Base-by-base conservation (phyloP, 176 grass and related monocot genomes). In the Oryza nivara region DNA sequence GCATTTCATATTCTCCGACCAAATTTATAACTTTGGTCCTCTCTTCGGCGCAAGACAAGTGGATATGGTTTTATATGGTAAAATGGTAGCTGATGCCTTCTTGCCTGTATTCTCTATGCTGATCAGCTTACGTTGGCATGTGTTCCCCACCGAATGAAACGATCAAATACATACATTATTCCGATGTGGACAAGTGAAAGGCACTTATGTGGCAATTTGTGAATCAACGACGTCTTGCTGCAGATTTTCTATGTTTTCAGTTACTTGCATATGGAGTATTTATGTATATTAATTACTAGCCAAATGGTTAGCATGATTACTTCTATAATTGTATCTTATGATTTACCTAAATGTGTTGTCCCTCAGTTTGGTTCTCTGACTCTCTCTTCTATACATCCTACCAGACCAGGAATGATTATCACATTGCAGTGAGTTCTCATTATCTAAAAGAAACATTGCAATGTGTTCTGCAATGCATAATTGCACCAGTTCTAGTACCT, bases 1-100 rank as follows among this genome's bases (percentile, higher is more conserved):
- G n/a, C 3, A 47, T 85, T 81, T 80, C 65, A 51, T 80, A 65
- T 19, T 41, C 49, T 16, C 44, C 7, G 23, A 16, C 26, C 58
- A 54, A 73, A 66, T 67, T 82, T 38, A 19, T 63, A 82, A 34
- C 14, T 1, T 7, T 4, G 82, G 74, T 11, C 78, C 9, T 17
- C 78, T 70, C 72, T 16, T 13, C 10, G 56, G 79, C 60, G 58
- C 58, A 67, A 41, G 73, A 47, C 67, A 68, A 67, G 0, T 6
- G 40, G 83, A 74, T 78, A 86, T 86, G 79, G 67, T 82, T 90
- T 90, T 78, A 72, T 82, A 78, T 41, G 40, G 40, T 8, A 41
- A 56, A 41, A 56, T 77, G 72, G 52, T 67, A 51, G 63, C 6
- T 48, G 78, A 73, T 52, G 45, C 78, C 56, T 16, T 82, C 66